Evolutionary conservation across 495 filamentous ascomycete species (phyloP).

Genomic region (Glonium stellatum): DNA sequence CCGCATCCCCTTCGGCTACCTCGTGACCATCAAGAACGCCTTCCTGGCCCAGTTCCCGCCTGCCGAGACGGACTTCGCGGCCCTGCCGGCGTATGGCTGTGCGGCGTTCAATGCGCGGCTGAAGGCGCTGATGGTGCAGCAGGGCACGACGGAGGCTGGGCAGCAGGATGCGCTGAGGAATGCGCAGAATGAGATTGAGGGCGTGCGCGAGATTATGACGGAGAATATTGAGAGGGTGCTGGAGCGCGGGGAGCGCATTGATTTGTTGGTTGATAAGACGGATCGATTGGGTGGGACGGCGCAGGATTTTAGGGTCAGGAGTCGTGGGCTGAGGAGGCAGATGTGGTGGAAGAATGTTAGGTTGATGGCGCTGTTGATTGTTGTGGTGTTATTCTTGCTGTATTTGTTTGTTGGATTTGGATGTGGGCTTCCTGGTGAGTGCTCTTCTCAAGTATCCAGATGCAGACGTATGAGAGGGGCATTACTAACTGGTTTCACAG

Average conservation of each 20-base stretch:
- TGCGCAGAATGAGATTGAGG: slow-evolving; percentile 83
- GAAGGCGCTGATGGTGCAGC: slow-evolving; percentile 72
- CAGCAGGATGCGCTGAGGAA: slow-evolving; percentile 78
- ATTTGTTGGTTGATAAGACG: slow-evolving; percentile 95
- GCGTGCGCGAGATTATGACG: slow-evolving; percentile 93
- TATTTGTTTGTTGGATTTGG: slow-evolving; percentile 70
- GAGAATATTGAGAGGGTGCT: slow-evolving; percentile 95
- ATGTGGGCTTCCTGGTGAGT: slow-evolving; percentile 58
- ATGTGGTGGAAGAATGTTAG: slow-evolving; percentile 99
- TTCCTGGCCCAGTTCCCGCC: slow-evolving; percentile 72
- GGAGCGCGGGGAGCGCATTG: slow-evolving; percentile 90
- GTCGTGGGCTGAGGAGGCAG: slow-evolving; percentile 70
- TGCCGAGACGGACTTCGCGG: slow-evolving; percentile 61
- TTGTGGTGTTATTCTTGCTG: slow-evolving; percentile 80
- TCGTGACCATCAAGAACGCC: slow-evolving; percentile 82
- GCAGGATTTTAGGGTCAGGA: slow-evolving; percentile 81
- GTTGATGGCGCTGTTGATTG: slow-evolving; percentile 69
- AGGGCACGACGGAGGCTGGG: slow-evolving; percentile 65
- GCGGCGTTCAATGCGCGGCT: slow-evolving; percentile 78
- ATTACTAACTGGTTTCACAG: neutral
- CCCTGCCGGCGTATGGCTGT: slow-evolving; percentile 81
- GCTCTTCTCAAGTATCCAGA: neutral
- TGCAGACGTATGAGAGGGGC: neutral
- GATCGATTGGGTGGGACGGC: slow-evolving; percentile 80
- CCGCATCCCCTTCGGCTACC: slow-evolving; percentile 85